Base-by-base conservation (phyloP, 2,329 filamentous ascomycete genomes). In the Fusarium liriodendri region DNA sequence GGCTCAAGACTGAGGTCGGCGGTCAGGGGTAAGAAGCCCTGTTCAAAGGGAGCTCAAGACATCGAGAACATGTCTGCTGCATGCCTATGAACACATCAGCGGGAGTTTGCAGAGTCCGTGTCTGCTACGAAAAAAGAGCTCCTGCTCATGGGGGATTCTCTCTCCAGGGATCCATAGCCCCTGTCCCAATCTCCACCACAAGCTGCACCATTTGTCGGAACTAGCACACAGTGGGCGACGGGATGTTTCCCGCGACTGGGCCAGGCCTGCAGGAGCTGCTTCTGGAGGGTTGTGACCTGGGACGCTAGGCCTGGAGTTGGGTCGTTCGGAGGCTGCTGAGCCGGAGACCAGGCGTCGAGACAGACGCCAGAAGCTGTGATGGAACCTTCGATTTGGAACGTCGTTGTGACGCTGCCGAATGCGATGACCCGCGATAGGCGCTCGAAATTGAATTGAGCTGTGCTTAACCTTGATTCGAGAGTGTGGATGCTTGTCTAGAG, bases 171-270 rank as follows among this genome's bases (percentile, higher is more conserved):
- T 63, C 37, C 62, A 72, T n/a, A n/a, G 25, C 65, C 71, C 71
- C 68, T 69, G 71, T 64, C 6, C 57, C 27, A 13, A 60, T 40
- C 58, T 67, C 69, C 69, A 74, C 67, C 52, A 38, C 25, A 64
- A 45, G 47, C 59, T 65, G 64, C 64, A 38, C 38, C 60, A 64
- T 57, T 50, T 47, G 57, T 58, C 38, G 55, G 61, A 71, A 50
- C 54, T 64, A 67, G 40, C 57, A 27, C 35, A 42, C 60, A 45
- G 63, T 61, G 64, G 29, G 59, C 38, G 54, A 33, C 71, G 68
- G 63, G 71, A 69, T 69, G 71, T 60, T 71, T 74, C 68, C 71
- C 71, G 71, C 71, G 71, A 54, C 61, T 69, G 67, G 64, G 29
- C 62, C 52, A 55, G 40, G 29, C 45, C 62, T 70, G 67, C 50